Percentiles rank a stretch among this genome's conserved stretches.
Conservation (phyloP, 2,329 filamentous ascomycete species). For the Penicillium aurantiogriseum region DNA sequence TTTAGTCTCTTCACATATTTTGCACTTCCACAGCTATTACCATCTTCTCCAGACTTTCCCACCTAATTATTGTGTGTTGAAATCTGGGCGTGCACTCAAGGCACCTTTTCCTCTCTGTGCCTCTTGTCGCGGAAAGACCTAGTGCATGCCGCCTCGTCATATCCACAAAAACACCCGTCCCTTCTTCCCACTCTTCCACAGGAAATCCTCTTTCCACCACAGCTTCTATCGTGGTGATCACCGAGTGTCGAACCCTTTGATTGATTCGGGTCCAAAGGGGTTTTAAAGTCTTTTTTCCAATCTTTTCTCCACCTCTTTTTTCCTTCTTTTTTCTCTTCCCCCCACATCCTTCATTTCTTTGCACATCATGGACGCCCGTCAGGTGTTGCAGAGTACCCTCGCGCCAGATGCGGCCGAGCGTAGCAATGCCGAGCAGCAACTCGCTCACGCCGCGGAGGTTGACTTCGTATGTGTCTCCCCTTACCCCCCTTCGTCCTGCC, state of each 20-base stretch:
- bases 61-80: slow-evolving; percentile 11
- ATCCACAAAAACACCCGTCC: slow-evolving; percentile 42
- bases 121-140: slow-evolving; percentile 29
- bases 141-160: slow-evolving; percentile 41
- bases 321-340: slow-evolving; percentile 16
- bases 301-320: slow-evolving; percentile 21
- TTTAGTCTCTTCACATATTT: slow-evolving; percentile 24
- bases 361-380: slow-evolving; percentile 88
- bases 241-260: slow-evolving; percentile 16
- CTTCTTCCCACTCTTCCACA: slow-evolving; percentile 28
- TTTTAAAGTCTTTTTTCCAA: slow-evolving; percentile 18
- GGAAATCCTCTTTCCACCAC: slow-evolving; percentile 17
- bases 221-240: slow-evolving; percentile 20
- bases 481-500: slow-evolving; percentile 31
- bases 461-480: slow-evolving; percentile 74
- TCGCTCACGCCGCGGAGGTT: slow-evolving; percentile 84
- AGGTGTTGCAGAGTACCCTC: slow-evolving; percentile 95
- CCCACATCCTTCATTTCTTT: slow-evolving; percentile 24
- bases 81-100: slow-evolving; percentile 26
- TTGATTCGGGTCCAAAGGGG: slow-evolving; percentile 18
- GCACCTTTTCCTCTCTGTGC: slow-evolving; percentile 32
- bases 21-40: slow-evolving; percentile 10
- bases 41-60: slow-evolving; percentile 5
- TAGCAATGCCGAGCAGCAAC: slow-evolving; percentile 89
- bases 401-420: slow-evolving; percentile 88